These are phyloP conservation scores for Melaleuca alternifolia DNA, from an alignment of 345 rosid species.

Conservation along the genomic window DNA sequence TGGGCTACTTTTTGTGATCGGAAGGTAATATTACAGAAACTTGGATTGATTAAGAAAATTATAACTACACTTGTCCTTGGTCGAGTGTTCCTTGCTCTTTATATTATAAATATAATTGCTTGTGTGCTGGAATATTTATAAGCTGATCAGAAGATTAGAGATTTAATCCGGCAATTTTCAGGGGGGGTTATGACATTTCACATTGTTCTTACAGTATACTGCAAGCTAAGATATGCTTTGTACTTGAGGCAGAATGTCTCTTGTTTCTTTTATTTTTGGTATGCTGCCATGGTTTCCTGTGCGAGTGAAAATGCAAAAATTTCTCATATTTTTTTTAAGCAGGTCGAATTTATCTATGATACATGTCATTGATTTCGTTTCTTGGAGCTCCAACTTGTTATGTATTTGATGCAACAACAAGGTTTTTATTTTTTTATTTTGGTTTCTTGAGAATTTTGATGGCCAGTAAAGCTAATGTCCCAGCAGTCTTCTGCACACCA, in stretches of 20 bases:
- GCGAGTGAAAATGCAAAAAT: background rate
- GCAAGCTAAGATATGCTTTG: background rate
- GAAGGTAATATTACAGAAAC: background rate
- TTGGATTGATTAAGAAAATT: background rate
- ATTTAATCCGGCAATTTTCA: background rate
- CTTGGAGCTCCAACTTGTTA: background rate
- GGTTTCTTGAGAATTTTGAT: background rate
- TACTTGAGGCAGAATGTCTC: background rate
- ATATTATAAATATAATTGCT: background rate
- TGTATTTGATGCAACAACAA: background rate
- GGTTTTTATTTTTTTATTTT: background rate
- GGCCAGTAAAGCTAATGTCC: background rate
- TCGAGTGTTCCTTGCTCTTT: background rate
- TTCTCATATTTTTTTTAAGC: background rate
- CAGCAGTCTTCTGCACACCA: background rate
- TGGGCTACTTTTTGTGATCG: background rate
- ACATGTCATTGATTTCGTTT: background rate
- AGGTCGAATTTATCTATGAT: background rate
- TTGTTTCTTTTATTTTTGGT: background rate
- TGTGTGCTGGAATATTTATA: background rate
- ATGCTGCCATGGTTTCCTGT: background rate
- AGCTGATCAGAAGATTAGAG: background rate
- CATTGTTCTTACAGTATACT: background rate
- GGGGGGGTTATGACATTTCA: background rate
- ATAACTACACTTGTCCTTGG: background rate